phyloP scores from a whole-genome alignment of 306 rosid genomes.

The Dalbergia oliveri region DNA sequence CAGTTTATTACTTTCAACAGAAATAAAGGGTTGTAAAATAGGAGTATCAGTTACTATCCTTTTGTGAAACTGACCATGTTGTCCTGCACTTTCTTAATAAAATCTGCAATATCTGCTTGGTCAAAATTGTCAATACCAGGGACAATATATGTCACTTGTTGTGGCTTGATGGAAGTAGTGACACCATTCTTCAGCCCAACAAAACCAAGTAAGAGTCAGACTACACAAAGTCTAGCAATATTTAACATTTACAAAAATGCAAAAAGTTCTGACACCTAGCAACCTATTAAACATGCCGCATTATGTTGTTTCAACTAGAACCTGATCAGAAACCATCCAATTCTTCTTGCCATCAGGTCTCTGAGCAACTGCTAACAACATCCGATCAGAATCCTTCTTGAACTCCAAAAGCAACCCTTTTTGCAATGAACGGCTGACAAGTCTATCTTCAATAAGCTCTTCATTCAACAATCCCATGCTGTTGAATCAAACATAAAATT shows the following conservation, averaged over 20 bases:
- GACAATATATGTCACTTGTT: slow-evolving; percentile 90
- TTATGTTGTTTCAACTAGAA: slow-evolving; percentile 83
- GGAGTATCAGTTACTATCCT: slow-evolving; percentile 27
- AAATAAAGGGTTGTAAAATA: slow-evolving; percentile 25
- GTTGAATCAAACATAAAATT: slow-evolving; percentile 40
- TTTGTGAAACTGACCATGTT: slow-evolving; percentile 74
- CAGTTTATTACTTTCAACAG: slow-evolving; percentile 33
- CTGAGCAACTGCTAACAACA: slow-evolving; percentile 85
- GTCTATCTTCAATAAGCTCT: slow-evolving; percentile 74
- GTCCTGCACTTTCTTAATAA: slow-evolving; percentile 70
- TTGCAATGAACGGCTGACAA: slow-evolving; percentile 64
- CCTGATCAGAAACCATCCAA: slow-evolving; percentile 99
- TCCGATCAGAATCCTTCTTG: slow-evolving; percentile 90
- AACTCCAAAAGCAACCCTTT: slow-evolving; percentile 87
- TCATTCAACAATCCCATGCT: slow-evolving; percentile 68
- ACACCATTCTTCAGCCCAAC: slow-evolving; percentile 78
- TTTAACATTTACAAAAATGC: slow-evolving; percentile 48
- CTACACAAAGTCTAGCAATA: slow-evolving; percentile 29
- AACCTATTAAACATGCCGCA: slow-evolving; percentile 89
- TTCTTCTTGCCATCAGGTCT: slow-evolving; percentile 98
- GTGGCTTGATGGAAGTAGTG: slow-evolving; percentile 84
- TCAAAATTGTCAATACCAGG: slow-evolving; percentile 91
- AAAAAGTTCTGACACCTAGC: slow-evolving; percentile 77
- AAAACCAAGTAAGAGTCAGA: slow-evolving; percentile 49
- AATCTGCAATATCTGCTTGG: slow-evolving; percentile 67